Conservation (phyloP, 352 stramenopile species). For the Pythium myriotylum region DNA sequence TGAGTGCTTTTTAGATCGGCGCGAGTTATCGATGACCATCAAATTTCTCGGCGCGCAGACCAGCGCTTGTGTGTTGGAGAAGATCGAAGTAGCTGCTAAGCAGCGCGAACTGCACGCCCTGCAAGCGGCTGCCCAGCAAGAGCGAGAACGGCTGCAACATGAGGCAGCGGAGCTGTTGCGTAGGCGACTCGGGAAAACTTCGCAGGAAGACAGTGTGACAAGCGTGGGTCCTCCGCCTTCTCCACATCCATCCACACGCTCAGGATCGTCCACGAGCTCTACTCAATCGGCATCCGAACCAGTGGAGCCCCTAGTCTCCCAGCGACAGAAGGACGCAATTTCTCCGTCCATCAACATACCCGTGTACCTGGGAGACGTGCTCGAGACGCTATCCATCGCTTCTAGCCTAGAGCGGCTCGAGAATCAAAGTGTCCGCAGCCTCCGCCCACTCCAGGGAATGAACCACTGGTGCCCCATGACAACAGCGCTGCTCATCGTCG, state of each 20-base stretch:
- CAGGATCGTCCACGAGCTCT: neutral
- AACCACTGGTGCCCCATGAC: slow-evolving; percentile 68
- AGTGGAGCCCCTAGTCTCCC: neutral
- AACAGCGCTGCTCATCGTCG: slow-evolving; percentile 62
- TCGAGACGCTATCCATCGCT: slow-evolving; percentile 24
- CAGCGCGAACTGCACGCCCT: slow-evolving; percentile 29
- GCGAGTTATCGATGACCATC: slow-evolving; percentile 48
- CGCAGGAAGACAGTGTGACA: neutral
- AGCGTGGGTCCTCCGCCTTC: neutral
- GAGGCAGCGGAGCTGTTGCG: slow-evolving; percentile 57
- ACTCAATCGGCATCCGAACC: neutral
- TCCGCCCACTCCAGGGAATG: slow-evolving; percentile 4
- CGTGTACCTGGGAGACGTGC: neutral
- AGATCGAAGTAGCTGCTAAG: slow-evolving; percentile 38
- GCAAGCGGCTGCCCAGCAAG: slow-evolving; percentile 29
- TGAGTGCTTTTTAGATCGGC: slow-evolving; percentile 45
- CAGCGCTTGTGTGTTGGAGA: slow-evolving; percentile 51
- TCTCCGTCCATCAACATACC: neutral
- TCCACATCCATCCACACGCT: neutral
- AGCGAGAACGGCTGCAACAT: slow-evolving; percentile 48
- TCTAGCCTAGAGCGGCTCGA: slow-evolving; percentile 11
- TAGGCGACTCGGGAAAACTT: slow-evolving; percentile 41
- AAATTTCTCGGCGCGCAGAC: slow-evolving; percentile 59
- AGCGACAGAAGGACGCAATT: neutral
- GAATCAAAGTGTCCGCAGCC: neutral